phyloP scores from a whole-genome alignment of 148 eudicot genomes.

The Arbutus unedo region DNA sequence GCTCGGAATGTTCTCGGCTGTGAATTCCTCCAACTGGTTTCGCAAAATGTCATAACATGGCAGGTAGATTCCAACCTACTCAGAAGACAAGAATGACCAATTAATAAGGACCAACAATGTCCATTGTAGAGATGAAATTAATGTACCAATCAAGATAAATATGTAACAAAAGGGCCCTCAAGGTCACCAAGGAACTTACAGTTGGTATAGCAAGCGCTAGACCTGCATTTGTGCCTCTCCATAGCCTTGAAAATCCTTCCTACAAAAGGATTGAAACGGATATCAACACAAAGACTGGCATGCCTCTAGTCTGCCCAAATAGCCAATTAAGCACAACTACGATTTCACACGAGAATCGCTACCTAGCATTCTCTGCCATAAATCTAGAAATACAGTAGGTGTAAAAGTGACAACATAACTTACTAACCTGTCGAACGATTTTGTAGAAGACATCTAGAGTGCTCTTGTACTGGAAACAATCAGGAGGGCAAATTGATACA shows the following conservation, averaged over 20 bases:
- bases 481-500: constrained; percentile 90
- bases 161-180: not conserved
- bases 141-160: not conserved
- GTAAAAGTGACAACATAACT: not conserved
- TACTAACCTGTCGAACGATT: constrained; percentile 80
- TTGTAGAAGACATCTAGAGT: constrained; percentile 87
- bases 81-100: constrained; percentile 11
- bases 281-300: not conserved
- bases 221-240: constrained; percentile 99
- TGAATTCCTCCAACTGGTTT: constrained; percentile 49
- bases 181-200: constrained; percentile 44
- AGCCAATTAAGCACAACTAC: not conserved
- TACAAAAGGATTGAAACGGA: constrained; percentile 29
- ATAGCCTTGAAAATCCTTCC: constrained; percentile 84
- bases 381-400: not conserved
- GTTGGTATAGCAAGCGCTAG: constrained; percentile 93
- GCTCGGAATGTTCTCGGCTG: constrained; percentile 56
- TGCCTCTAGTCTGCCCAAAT: not conserved
- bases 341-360: constrained; percentile 9
- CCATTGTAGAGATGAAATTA: constrained; percentile 4
- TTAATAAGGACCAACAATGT: not conserved
- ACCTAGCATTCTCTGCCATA: not conserved
- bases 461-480: constrained; percentile 96
- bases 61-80: constrained; percentile 89
- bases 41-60: constrained; percentile 91